These are phyloP conservation scores for Yamagishiella unicocca DNA, from an alignment of 139 green algal species.

Conservation along the genomic window DNA sequence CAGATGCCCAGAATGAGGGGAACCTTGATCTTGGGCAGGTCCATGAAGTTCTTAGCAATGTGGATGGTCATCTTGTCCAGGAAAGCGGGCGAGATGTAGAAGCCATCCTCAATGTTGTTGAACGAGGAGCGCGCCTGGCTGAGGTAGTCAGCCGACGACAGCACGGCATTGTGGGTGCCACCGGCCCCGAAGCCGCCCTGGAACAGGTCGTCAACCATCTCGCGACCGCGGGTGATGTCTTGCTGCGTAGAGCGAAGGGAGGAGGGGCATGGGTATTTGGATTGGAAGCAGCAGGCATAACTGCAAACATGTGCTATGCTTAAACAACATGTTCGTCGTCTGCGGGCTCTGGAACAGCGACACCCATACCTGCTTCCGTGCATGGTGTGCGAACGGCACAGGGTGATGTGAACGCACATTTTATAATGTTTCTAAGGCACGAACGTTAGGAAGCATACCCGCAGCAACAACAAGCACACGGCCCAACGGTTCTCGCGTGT, in stretches of 20 bases:
- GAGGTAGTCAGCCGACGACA: conserved; percentile 94
- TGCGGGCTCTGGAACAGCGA: too few relatives aligned
- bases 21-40: conserved; percentile 93
- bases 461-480: too few relatives aligned
- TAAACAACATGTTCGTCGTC: too few relatives aligned
- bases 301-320: too few relatives aligned
- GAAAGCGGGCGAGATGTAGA: conserved; percentile 98
- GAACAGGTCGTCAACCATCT: conserved; percentile 97
- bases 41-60: conserved; percentile 93
- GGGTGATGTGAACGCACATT: too few relatives aligned
- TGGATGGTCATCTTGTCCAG: conserved; percentile 98
- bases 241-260: conserved; percentile 77
- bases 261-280: too few relatives aligned
- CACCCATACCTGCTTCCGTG: too few relatives aligned
- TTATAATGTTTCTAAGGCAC: too few relatives aligned
- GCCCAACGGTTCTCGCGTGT: too few relatives aligned
- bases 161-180: conserved; percentile 93
- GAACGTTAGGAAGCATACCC: too few relatives aligned
- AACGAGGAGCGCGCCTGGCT: conserved; percentile 71
- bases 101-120: conserved; percentile 95
- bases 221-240: conserved; percentile 94
- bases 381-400: too few relatives aligned
- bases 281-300: too few relatives aligned
- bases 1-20: conserved; percentile 98
- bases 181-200: conserved; percentile 75